These are phyloP conservation scores for Dendryphion nanum DNA, from an alignment of 2,329 filamentous ascomycete species.

Conservation along the genomic window DNA sequence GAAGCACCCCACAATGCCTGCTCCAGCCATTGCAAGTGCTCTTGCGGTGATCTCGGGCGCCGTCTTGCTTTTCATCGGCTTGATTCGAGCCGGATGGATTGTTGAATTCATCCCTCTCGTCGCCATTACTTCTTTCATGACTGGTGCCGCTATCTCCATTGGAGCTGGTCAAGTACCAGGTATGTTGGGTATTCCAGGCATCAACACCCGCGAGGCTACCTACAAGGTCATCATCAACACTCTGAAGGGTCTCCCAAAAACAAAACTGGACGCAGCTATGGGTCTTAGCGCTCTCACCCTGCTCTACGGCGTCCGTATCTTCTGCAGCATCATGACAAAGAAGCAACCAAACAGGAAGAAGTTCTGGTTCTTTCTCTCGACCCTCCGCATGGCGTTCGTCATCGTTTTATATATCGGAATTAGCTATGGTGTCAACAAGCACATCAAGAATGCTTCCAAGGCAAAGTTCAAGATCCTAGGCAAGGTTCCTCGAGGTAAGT, in stretches of 20 bases:
- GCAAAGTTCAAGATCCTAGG: slow-evolving; percentile 74
- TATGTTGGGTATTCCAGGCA: slow-evolving; percentile 74
- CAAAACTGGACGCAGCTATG: slow-evolving; percentile 78
- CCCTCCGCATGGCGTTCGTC: slow-evolving; percentile 85
- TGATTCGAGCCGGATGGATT: slow-evolving; percentile 81
- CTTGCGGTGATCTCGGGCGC: slow-evolving; percentile 76
- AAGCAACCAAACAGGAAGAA: slow-evolving; percentile 72
- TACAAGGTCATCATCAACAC: slow-evolving; percentile 86
- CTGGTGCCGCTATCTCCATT: slow-evolving; percentile 90
- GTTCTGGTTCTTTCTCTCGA: slow-evolving; percentile 85
- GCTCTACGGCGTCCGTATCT: slow-evolving; percentile 67
- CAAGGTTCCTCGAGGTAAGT: slow-evolving; percentile 68
- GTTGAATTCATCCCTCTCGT: slow-evolving; percentile 92
- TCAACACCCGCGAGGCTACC: slow-evolving; percentile 74
- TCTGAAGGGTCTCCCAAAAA: slow-evolving; percentile 66
- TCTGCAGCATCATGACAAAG: slow-evolving; percentile 65
- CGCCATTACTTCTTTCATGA: slow-evolving; percentile 95
- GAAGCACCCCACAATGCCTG: slow-evolving; percentile 45
- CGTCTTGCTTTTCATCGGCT: slow-evolving; percentile 77
- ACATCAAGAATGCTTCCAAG: slow-evolving; percentile 50
- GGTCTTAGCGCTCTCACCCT: slow-evolving; percentile 76
- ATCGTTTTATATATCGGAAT: slow-evolving; percentile 91
- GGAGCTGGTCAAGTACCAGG: slow-evolving; percentile 77
- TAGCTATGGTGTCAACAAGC: slow-evolving; percentile 78
- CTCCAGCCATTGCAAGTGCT: slow-evolving; percentile 68